Conservation (phyloP, 805 yeast genomes). For the Nakazawaea ernobii region DNA sequence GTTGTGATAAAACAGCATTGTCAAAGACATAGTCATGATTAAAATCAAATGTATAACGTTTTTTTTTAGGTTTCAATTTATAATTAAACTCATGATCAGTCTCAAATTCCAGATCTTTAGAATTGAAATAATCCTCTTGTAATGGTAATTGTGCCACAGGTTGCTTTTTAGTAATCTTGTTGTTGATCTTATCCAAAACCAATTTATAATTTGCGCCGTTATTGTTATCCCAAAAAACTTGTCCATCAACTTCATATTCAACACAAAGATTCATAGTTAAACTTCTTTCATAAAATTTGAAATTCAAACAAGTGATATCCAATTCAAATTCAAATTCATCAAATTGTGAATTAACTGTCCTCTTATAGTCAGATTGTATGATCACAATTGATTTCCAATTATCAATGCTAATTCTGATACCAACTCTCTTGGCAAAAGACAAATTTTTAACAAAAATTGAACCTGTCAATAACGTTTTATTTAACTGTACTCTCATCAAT, state of each 20-base stretch:
- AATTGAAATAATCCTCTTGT: slow-evolving; percentile 10
- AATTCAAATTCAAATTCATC: slow-evolving; percentile 47
- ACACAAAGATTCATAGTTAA: slow-evolving; percentile 34
- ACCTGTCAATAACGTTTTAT: slow-evolving; percentile 35
- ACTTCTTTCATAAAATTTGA: slow-evolving; percentile 18
- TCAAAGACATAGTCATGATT: slow-evolving; percentile 11
- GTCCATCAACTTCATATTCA: slow-evolving; percentile 28
- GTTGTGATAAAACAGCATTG: slow-evolving; percentile 12
- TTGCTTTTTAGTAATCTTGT: not conserved
- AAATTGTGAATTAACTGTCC: slow-evolving; percentile 19
- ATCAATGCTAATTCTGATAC: slow-evolving; percentile 44
- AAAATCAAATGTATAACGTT: slow-evolving; percentile 13
- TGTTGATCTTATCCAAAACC: slow-evolving; percentile 20
- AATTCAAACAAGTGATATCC: slow-evolving; percentile 30
- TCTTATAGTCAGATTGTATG: slow-evolving; percentile 26
- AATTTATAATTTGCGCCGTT: slow-evolving; percentile 31
- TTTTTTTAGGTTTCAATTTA: slow-evolving; percentile 6
- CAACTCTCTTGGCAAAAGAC: slow-evolving; percentile 32
- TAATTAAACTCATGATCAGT: slow-evolving; percentile 9
- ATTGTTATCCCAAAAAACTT: slow-evolving; percentile 36
- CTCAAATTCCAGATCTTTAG: not conserved
- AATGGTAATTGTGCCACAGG: not conserved
- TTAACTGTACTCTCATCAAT: slow-evolving; percentile 30
- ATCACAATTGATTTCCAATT: slow-evolving; percentile 43
- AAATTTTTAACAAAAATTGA: slow-evolving; percentile 33